Evolutionary conservation across 805 yeast species (phyloP).

Genomic region (Saccharomyces eubayanus): DNA sequence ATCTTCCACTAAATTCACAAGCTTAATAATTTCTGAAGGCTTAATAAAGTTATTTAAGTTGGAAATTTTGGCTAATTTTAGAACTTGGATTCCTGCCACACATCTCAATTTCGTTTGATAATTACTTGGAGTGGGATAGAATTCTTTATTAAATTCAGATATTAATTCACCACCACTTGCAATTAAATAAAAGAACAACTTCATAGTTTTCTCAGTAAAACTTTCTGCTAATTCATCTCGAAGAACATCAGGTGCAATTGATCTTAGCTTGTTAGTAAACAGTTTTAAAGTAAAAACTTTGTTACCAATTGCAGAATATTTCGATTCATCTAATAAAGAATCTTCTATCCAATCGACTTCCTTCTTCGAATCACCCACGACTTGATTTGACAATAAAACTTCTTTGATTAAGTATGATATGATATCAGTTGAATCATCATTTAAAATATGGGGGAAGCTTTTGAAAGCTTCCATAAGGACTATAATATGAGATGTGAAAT

Average conservation of each 20-base stretch:
- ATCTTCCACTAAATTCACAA: conserved; percentile 61
- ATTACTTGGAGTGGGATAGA: conserved; percentile 53
- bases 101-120: conserved; percentile 57
- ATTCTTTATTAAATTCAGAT: conserved; percentile 32
- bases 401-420: conserved; percentile 54
- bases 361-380: conserved; percentile 23
- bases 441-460: conserved; percentile 41
- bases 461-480: conserved; percentile 51
- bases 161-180: conserved; percentile 75
- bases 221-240: conserved; percentile 35
- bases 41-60: conserved; percentile 44
- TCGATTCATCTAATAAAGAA: conserved; percentile 33
- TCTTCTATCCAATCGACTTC: conserved; percentile 43
- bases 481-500: conserved; percentile 49
- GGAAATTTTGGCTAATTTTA: conserved; percentile 55
- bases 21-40: conserved; percentile 42
- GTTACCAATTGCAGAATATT: conserved; percentile 33
- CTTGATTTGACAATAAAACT: conserved; percentile 47
- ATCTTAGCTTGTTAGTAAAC: conserved; percentile 51
- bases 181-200: conserved; percentile 56
- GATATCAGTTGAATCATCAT: conserved; percentile 47
- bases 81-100: conserved; percentile 54
- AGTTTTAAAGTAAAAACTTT: conserved; percentile 48
- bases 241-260: conserved; percentile 26
- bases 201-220: conserved; percentile 55